Percentiles rank a stretch among this genome's conserved stretches.
Conservation (phyloP, 2,329 filamentous ascomycete species). For the Venturia asperata region DNA sequence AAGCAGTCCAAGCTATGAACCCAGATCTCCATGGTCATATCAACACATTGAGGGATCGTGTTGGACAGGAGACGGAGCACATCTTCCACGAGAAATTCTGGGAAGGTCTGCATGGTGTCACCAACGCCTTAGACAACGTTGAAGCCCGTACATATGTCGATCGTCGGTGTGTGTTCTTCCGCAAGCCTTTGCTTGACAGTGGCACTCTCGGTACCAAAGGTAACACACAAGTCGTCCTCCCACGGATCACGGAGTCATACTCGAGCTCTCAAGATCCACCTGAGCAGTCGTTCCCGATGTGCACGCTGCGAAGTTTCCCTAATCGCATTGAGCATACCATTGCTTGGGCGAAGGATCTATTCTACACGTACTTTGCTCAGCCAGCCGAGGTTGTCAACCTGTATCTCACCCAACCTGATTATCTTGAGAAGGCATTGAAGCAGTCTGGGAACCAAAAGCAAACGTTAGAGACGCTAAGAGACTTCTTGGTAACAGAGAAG, state of each 20-base stretch:
- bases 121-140: constrained; percentile 95
- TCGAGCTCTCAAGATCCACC: constrained; percentile 95
- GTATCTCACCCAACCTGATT: constrained; percentile 86
- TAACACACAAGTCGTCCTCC: constrained; percentile 93
- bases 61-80: constrained; percentile 85
- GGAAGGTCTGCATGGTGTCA: constrained; percentile 79
- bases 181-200: constrained; percentile 90
- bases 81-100: constrained; percentile 94
- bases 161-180: constrained; percentile 94
- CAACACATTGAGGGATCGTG: constrained; percentile 75
- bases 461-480: constrained; percentile 80
- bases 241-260: constrained; percentile 89
- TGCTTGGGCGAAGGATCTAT: constrained; percentile 93
- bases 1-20: constrained; percentile 91
- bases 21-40: constrained; percentile 85
- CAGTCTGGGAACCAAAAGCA: constrained; percentile 93
- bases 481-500: constrained; percentile 86
- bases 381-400: constrained; percentile 90
- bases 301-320: constrained; percentile 91
- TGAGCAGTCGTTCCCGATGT: constrained; percentile 99
- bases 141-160: constrained; percentile 96
- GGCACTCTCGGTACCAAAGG: constrained; percentile 98
- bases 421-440: constrained; percentile 78
- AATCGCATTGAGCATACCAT: constrained; percentile 99
- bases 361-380: constrained; percentile 89